phyloP scores from a whole-genome alignment of 129 eudicot species.

The Apium graveolens region DNA sequence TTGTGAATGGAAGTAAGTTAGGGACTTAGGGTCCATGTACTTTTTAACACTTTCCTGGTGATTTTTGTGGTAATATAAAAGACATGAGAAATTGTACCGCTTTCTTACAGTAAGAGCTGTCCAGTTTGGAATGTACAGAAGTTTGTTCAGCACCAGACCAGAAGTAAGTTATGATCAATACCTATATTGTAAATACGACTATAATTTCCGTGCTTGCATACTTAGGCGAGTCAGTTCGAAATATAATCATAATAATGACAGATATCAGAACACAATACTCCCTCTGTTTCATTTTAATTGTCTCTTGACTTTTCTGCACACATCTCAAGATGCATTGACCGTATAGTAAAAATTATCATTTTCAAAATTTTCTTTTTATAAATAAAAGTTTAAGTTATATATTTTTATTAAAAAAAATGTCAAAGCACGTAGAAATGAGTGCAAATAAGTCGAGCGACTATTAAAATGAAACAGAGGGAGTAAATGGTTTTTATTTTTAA shows the following conservation, averaged over 20 bases:
- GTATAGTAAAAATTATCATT: too few species aligned
- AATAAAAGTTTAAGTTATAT: too few species aligned
- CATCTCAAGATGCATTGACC: too few species aligned
- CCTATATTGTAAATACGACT: not conserved
- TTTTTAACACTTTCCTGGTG: slow-evolving; percentile 1
- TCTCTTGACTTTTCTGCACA: too few species aligned
- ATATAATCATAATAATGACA: not conserved
- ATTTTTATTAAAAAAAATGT: too few species aligned
- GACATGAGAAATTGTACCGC: not conserved
- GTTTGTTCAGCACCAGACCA: slow-evolving; percentile 33
- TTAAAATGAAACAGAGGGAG: too few species aligned
- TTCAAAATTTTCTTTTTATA: too few species aligned
- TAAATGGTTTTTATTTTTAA: not conserved
- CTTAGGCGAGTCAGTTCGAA: not conserved
- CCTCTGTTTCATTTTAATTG: too few species aligned
- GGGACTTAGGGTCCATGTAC: slow-evolving; percentile 30
- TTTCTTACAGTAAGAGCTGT: slow-evolving; percentile 53
- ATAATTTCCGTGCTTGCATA: not conserved
- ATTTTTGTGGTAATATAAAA: slow-evolving; percentile 10
- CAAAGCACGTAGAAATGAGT: too few species aligned
- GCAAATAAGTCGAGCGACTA: too few species aligned
- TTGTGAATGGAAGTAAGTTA: slow-evolving; percentile 57
- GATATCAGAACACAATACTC: not conserved
- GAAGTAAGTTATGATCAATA: slow-evolving; percentile 26
- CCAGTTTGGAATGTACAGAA: slow-evolving; percentile 53